Percentiles rank a stretch among this genome's conserved stretches.
These are phyloP conservation scores for Malus sieversii DNA, from an alignment of 306 rosid species.

Conservation along the genomic window DNA sequence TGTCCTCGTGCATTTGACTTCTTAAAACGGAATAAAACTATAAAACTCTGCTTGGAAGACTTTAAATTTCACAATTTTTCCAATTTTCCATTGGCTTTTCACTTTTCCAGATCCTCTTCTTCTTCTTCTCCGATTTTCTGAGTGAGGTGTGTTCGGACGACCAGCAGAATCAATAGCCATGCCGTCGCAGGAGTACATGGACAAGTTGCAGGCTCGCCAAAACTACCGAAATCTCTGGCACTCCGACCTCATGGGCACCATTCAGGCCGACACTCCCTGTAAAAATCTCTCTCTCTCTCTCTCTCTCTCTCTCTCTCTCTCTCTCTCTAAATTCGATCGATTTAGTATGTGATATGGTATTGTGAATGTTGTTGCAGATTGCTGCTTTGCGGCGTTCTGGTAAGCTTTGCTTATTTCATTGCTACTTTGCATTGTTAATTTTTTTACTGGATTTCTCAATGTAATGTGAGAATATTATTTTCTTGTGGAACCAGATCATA, in stretches of 20 bases:
- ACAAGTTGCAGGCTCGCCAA: slow-evolving; percentile 82
- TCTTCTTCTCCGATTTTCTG: not conserved
- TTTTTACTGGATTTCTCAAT: not conserved
- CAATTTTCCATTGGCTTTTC: not conserved
- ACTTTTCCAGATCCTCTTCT: not conserved
- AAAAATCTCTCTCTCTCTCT: slow-evolving; percentile 5
- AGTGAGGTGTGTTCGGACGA: not conserved
- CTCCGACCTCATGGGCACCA: slow-evolving; percentile 50
- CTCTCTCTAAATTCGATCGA: not conserved
- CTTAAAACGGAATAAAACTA: not conserved
- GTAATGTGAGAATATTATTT: not conserved
- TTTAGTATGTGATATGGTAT: slow-evolving; percentile 5
- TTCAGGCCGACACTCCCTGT: slow-evolving; percentile 68
- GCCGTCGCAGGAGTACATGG: slow-evolving; percentile 56
- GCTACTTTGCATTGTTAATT: not conserved
- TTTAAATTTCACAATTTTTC: not conserved
- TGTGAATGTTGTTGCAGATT: slow-evolving; percentile 42
- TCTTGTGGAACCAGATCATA: not conserved
- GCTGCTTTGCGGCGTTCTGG: slow-evolving; percentile 39
- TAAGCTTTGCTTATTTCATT: not conserved
- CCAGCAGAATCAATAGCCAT: slow-evolving; percentile 13
- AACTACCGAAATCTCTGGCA: slow-evolving; percentile 82
- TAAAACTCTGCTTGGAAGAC: not conserved
- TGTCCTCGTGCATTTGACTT: not conserved
- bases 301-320: not conserved